These are phyloP conservation scores for Capsicum rhomboideum DNA, from an alignment of 257 asterid species.

Conservation along the genomic window DNA sequence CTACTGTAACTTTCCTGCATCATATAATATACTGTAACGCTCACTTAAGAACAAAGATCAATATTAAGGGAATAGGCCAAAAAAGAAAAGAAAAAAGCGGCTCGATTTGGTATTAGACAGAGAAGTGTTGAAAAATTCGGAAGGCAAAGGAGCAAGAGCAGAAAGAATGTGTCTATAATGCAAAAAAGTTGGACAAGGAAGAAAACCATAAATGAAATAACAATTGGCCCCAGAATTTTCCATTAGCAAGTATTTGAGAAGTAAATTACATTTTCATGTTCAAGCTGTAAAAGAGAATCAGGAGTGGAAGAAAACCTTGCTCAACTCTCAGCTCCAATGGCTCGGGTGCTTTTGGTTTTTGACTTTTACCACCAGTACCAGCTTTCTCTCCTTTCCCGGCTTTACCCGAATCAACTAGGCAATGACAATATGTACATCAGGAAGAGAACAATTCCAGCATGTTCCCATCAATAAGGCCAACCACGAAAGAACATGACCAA, in stretches of 20 bases:
- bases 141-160: background rate
- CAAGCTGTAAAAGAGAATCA: background rate
- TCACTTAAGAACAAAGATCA: background rate
- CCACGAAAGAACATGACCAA: conserved; percentile 1
- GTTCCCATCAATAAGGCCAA: background rate
- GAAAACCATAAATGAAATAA: background rate
- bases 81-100: background rate
- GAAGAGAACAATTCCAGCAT: background rate
- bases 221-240: background rate
- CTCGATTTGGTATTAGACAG: background rate
- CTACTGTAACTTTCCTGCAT: background rate
- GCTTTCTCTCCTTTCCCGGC: conserved; percentile 55
- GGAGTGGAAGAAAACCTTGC: conserved; percentile 35
- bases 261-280: background rate
- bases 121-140: background rate
- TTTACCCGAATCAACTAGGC: conserved; percentile 27
- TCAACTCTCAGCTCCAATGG: conserved; percentile 44
- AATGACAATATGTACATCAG: background rate
- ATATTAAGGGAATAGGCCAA: background rate
- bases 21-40: background rate
- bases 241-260: background rate
- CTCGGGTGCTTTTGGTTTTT: conserved; percentile 38
- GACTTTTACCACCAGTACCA: conserved; percentile 39
- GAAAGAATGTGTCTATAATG: background rate
- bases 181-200: background rate